Base-by-base conservation (phyloP, 2,329 filamentous ascomycete genomes). In the Drechslerella stenobrocha region DNA sequence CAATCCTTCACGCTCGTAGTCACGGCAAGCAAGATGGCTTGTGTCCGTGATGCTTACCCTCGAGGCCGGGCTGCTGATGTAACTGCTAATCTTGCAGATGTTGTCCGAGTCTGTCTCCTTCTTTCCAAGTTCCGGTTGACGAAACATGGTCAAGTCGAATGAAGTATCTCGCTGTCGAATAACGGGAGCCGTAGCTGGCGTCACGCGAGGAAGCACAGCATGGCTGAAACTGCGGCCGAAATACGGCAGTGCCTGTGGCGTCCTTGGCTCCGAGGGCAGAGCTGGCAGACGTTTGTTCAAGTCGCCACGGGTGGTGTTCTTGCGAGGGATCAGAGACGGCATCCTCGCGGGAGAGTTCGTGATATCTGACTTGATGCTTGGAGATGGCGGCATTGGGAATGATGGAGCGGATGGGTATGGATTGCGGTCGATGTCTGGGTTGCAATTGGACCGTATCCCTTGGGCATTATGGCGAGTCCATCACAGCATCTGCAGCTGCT, bases 271-370 rank as follows among this genome's bases (percentile, higher is more conserved):
- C 4, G 50, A 23, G 18, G 63, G 63, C n/a, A 67, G 63, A 40
- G 55, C 55, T 2, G 63, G 63, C 0, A 67, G 28, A 3, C 42
- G 46, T 23, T 67, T 67, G 50, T 67, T 60, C 23, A 67, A 40
- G 18, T 56, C 26, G 28, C 20, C 1, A 20, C 2, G 40, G 18
- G 9, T 18, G 11, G 37, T 59, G 22, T 11, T 52, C 9, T 42
- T 26, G 26, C 55, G 55, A 28, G 55, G 63, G 13, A 55, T 55
- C 9, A 59, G 50, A 15, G 61, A 50, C 11, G 46, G 3, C 32
- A 48, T 50, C 11, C 28, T 30, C 11, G 28, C 28, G 11, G 20
- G 35, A 22, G 18, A 37, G 48, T 23, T 20, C 5, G 2, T 46
- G 35, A 28, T 7, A 8, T 9, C 24, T 34, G n/a, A n/a, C n/a